Conservation (phyloP, 371 early-diverging fungal species). For the Rhizomucor miehei region DNA sequence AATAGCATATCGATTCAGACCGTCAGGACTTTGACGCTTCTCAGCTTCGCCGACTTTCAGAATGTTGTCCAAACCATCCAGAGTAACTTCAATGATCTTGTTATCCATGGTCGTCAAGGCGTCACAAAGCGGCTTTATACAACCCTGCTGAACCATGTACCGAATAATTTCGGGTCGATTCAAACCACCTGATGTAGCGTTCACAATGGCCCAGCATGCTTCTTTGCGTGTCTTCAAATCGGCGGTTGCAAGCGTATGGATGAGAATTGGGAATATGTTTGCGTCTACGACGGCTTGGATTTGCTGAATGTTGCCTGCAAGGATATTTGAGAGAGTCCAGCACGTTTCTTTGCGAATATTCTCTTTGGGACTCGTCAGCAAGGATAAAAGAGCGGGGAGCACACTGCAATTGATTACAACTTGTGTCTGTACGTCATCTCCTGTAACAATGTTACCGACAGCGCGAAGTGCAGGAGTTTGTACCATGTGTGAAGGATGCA, state of each 20-base stretch:
- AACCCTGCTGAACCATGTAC: constrained; percentile 88
- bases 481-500: constrained; percentile 82
- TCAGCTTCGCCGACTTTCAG: constrained; percentile 92
- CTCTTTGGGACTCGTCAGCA: constrained; percentile 86
- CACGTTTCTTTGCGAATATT: constrained; percentile 99
- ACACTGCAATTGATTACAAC: constrained; percentile 91
- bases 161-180: constrained; percentile 86
- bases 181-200: constrained; percentile 95
- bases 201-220: constrained; percentile 99
- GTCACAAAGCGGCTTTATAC: constrained; percentile 94
- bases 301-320: constrained; percentile 96
- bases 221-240: constrained; percentile 99
- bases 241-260: constrained; percentile 82
- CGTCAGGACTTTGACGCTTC: constrained; percentile 39
- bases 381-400: constrained; percentile 74
- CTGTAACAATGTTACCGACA: constrained; percentile 99
- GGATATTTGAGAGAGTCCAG: constrained; percentile 99
- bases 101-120: constrained; percentile 88
- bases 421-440: constrained; percentile 98
- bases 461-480: constrained; percentile 98
- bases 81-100: constrained; percentile 92
- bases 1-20: constrained; percentile 84
- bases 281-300: constrained; percentile 95
- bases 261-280: constrained; percentile 92
- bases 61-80: constrained; percentile 97